These are phyloP conservation scores for Fragaria vesca DNA, from an alignment of 306 rosid species.

Conservation along the genomic window DNA sequence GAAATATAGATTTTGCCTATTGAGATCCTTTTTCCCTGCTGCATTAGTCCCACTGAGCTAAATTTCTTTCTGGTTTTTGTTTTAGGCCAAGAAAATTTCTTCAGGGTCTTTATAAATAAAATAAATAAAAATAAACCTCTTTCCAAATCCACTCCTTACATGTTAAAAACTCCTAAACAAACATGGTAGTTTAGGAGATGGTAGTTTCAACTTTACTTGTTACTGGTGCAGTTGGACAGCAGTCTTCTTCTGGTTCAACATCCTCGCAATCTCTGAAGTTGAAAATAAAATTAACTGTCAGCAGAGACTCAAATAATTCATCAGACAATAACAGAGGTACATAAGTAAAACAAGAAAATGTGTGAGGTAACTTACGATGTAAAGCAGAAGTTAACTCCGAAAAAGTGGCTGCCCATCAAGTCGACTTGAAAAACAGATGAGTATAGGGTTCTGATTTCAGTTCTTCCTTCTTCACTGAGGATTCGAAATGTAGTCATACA, in stretches of 20 bases:
- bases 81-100: neutral
- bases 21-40: neutral
- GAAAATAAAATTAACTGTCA: neutral
- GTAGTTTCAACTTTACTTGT: too few relatives aligned
- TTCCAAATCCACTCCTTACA: too few relatives aligned
- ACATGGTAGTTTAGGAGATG: too few relatives aligned
- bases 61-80: neutral
- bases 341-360: too few relatives aligned
- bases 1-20: neutral
- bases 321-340: too few relatives aligned
- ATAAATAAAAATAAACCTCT: too few relatives aligned
- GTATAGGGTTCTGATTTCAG: neutral
- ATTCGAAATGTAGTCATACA: neutral
- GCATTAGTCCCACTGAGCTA: neutral
- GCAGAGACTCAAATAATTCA: neutral
- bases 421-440: neutral
- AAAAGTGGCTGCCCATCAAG: neutral
- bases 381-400: neutral
- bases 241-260: neutral
- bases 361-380: neutral
- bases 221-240: neutral
- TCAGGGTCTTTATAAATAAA: too few relatives aligned
- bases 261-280: neutral
- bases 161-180: too few relatives aligned
- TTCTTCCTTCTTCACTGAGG: neutral